Percentiles rank a stretch among this genome's conserved stretches.
phyloP scores from a whole-genome alignment of 2,329 filamentous ascomycete genomes.

The Biscogniauxia marginata region DNA sequence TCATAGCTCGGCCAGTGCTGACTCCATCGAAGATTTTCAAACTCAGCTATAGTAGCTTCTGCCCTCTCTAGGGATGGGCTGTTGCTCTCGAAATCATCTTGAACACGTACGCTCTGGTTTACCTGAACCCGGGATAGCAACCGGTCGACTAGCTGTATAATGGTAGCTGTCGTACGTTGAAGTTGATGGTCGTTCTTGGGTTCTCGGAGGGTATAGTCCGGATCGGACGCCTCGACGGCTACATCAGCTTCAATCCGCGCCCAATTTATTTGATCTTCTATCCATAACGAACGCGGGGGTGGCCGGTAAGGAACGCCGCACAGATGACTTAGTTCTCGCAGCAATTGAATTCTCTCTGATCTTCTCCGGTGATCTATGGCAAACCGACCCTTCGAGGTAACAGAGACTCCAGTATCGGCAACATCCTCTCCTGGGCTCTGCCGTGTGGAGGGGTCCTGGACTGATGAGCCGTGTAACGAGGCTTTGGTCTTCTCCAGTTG shows the following conservation, averaged over 20 bases:
- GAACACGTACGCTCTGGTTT: not conserved
- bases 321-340: slow-evolving; percentile 23
- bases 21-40: slow-evolving; percentile 15
- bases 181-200: slow-evolving; percentile 19
- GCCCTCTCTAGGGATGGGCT: not conserved
- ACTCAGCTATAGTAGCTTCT: slow-evolving; percentile 12
- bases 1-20: slow-evolving; percentile 26
- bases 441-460: no score
- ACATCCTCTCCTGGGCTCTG: not conserved
- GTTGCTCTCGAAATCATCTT: slow-evolving; percentile 3
- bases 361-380: not conserved
- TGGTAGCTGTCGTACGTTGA: slow-evolving; percentile 11
- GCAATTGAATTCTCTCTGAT: slow-evolving; percentile 6
- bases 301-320: slow-evolving; percentile 18
- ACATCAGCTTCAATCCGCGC: slow-evolving; percentile 26
- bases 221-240: slow-evolving; percentile 22
- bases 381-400: not conserved
- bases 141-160: slow-evolving; percentile 20
- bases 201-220: slow-evolving; percentile 15
- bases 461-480: slow-evolving; percentile 39
- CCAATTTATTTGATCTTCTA: slow-evolving; percentile 28
- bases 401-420: not conserved
- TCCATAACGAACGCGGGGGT: slow-evolving; percentile 16
- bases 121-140: slow-evolving; percentile 10
- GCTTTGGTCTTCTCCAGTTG: slow-evolving; percentile 56